Conservation (phyloP, 1,284 basidiomycete genomes). For the Irpex rosettiformis region DNA sequence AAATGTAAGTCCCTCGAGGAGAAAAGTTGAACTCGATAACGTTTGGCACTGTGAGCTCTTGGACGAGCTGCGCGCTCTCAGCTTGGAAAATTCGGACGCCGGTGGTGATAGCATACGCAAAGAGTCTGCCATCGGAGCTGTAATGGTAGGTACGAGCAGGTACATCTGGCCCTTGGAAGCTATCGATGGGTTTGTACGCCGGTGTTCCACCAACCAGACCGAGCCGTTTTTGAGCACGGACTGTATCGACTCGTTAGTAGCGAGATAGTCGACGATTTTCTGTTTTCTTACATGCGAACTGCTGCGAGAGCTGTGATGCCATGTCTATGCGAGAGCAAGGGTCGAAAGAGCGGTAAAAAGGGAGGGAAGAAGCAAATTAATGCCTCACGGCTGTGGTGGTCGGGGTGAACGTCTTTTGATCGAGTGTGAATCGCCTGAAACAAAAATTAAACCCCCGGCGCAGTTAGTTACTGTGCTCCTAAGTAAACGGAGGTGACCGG, state of each 20-base stretch:
- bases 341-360: slow-evolving; percentile 25
- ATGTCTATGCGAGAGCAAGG: slow-evolving; percentile 34
- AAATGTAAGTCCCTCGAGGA: slow-evolving; percentile 87
- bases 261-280: slow-evolving; percentile 16
- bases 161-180: slow-evolving; percentile 66
- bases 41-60: slow-evolving; percentile 68
- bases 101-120: slow-evolving; percentile 79
- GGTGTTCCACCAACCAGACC: slow-evolving; percentile 84
- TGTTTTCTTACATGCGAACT: slow-evolving; percentile 69
- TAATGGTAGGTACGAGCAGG: slow-evolving; percentile 79
- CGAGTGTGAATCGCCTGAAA: neutral
- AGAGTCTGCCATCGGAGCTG: slow-evolving; percentile 84
- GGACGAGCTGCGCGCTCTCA: slow-evolving; percentile 66
- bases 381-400: slow-evolving; percentile 50
- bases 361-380: slow-evolving; percentile 71
- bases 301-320: slow-evolving; percentile 66
- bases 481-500: neutral
- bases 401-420: slow-evolving; percentile 12
- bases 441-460: neutral
- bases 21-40: slow-evolving; percentile 88
- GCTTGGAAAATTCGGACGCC: slow-evolving; percentile 80
- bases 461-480: neutral
- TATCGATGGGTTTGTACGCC: slow-evolving; percentile 64
- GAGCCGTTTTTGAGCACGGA: slow-evolving; percentile 91
- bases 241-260: slow-evolving; percentile 35